phyloP scores from a whole-genome alignment of 371 early-diverging fungal species.

The Mortierella sp. region DNA sequence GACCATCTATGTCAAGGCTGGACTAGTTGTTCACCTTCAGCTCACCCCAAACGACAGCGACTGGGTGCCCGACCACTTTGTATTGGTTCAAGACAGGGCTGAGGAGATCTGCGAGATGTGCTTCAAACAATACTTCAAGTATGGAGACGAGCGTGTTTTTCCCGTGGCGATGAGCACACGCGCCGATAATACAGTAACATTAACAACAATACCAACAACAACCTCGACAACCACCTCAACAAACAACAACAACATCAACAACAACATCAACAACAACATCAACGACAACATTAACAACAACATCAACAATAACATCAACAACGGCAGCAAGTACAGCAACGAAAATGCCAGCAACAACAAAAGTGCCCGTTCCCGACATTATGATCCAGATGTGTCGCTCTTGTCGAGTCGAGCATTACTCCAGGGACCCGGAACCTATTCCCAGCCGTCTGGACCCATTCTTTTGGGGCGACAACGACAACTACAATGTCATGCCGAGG shows the following conservation, averaged over 20 bases:
- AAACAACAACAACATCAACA: too few species aligned
- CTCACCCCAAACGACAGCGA: not conserved
- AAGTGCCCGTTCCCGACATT: not conserved
- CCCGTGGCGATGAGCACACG: not conserved
- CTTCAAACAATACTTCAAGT: not conserved
- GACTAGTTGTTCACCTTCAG: not conserved
- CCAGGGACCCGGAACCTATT: not conserved
- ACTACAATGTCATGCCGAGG: not conserved
- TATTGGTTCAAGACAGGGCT: not conserved
- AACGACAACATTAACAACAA: not conserved
- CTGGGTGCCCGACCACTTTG: not conserved
- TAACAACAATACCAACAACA: not conserved
- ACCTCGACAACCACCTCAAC: too few species aligned
- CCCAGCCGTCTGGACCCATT: not conserved
- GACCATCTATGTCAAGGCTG: not conserved
- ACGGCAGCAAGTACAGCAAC: not conserved
- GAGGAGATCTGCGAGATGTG: not conserved
- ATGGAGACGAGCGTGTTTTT: not conserved
- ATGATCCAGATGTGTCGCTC: not conserved
- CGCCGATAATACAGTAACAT: not conserved
- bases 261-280: not conserved
- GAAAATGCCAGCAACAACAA: not conserved
- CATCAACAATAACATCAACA: too few species aligned
- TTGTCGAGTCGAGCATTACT: not conserved
- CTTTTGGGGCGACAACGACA: not conserved